Evolutionary conservation across 257 asterid species (phyloP).

Genomic region (Fraxinus anomala): DNA sequence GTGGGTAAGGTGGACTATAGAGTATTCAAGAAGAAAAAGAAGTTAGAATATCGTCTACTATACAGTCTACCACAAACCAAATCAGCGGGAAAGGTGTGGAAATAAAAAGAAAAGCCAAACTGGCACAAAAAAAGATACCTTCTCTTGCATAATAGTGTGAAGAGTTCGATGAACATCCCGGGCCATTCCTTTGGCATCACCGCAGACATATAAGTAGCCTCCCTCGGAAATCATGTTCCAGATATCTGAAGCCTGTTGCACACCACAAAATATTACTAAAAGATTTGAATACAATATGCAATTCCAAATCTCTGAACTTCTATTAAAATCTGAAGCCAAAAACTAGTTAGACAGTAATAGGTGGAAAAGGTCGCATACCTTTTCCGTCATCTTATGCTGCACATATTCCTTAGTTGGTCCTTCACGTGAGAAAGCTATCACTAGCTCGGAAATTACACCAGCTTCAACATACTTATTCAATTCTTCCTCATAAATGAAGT

Average conservation of each 20-base stretch:
- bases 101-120: conserved; percentile 11
- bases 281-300: not conserved
- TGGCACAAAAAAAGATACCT: conserved; percentile 36
- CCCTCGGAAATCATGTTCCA: conserved; percentile 92
- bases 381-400: conserved; percentile 90
- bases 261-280: conserved; percentile 1
- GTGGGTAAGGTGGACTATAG: not conserved
- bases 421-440: conserved; percentile 91
- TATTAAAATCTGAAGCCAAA: too few species aligned
- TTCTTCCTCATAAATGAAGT: conserved; percentile 86
- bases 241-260: conserved; percentile 66
- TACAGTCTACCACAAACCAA: conserved; percentile 8
- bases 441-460: conserved; percentile 86
- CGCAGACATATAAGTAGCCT: conserved; percentile 83
- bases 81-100: not conserved
- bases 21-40: conserved; percentile 1
- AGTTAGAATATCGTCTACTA: not conserved
- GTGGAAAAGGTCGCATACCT: conserved; percentile 43
- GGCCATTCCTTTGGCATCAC: conserved; percentile 99
- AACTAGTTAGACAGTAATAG: not conserved
- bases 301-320: not conserved
- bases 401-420: conserved; percentile 87
- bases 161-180: conserved; percentile 95
- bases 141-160: conserved; percentile 82
- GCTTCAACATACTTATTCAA: conserved; percentile 58